Percentiles rank a stretch among this genome's conserved stretches.
phyloP scores from a whole-genome alignment of 805 yeast species.

The Cyberlindnera xylosilytica region DNA sequence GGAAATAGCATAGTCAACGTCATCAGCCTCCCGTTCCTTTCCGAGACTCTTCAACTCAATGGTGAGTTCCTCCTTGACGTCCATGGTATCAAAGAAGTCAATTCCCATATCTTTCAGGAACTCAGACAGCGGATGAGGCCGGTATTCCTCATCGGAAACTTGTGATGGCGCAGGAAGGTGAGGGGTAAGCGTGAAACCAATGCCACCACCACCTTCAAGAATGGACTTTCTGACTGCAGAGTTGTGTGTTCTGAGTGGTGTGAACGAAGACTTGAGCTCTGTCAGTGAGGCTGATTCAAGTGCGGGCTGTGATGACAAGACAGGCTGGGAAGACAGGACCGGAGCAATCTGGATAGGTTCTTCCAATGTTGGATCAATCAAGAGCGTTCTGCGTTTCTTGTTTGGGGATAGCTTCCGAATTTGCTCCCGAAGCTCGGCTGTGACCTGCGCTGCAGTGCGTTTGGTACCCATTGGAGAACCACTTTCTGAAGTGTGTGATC shows the following conservation, averaged over 20 bases:
- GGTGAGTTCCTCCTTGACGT: slow-evolving; percentile 24
- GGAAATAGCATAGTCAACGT: slow-evolving; percentile 24
- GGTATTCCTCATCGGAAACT: slow-evolving; percentile 13
- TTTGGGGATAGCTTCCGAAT: slow-evolving; percentile 27
- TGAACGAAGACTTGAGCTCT: slow-evolving; percentile 21
- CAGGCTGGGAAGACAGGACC: too few relatives aligned
- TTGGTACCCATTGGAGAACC: slow-evolving; percentile 29
- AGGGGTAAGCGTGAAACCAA: slow-evolving; percentile 17
- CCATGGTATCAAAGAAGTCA: slow-evolving; percentile 28
- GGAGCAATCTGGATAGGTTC: too few relatives aligned
- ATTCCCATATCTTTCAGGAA: slow-evolving; percentile 25
- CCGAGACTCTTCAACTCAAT: slow-evolving; percentile 14
- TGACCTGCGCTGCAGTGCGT: slow-evolving; percentile 14
- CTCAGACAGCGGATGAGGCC: slow-evolving; percentile 24
- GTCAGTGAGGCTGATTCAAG: slow-evolving; percentile 10
- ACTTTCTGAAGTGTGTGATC: slow-evolving; percentile 29
- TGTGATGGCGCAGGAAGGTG: slow-evolving; percentile 24
- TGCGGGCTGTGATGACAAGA: slow-evolving; percentile 8
- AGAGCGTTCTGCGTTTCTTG: slow-evolving; percentile 19
- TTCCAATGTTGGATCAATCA: too few relatives aligned
- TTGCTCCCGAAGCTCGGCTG: slow-evolving; percentile 21
- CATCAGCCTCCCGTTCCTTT: too few relatives aligned
- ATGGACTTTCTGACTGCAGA: slow-evolving; percentile 14
- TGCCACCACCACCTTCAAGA: slow-evolving; percentile 12
- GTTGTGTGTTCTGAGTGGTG: slow-evolving; percentile 24